Conservation (phyloP, 371 early-diverging fungal species). For the Entomophthora muscae region DNA sequence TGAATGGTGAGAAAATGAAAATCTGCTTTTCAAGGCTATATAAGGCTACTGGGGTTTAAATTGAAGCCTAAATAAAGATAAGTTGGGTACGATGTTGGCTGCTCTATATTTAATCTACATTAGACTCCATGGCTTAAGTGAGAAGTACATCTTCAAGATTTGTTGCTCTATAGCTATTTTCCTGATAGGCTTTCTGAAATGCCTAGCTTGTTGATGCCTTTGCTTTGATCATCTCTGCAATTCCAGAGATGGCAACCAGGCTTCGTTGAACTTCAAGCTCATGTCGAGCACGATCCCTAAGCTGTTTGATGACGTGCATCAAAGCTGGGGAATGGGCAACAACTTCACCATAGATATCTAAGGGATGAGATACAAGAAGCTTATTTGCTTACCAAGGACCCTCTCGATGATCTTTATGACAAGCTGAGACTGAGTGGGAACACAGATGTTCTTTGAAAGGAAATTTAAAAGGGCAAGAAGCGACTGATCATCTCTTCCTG, state of each 20-base stretch:
- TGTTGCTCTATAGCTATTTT: too few species aligned
- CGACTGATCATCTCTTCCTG: constrained; percentile 71
- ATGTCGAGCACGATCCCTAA: background rate
- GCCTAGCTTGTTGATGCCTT: background rate
- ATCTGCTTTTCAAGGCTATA: too few species aligned
- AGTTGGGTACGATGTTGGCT: too few species aligned
- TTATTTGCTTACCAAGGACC: constrained; percentile 35
- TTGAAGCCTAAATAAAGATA: too few species aligned
- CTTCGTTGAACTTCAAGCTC: background rate
- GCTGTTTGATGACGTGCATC: background rate
- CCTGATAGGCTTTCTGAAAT: too few species aligned
- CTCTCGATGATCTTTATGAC: constrained; percentile 55
- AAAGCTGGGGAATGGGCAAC: background rate
- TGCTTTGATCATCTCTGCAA: constrained; percentile 2
- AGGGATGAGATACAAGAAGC: too few species aligned
- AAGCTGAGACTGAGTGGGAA: constrained; percentile 56
- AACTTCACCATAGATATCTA: constrained; percentile 5
- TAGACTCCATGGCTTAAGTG: too few species aligned
- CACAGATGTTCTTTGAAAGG: constrained; percentile 47
- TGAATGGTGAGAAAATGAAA: too few species aligned
- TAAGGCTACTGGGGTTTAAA: too few species aligned
- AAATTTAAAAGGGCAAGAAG: constrained; percentile 69
- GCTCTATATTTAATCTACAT: too few species aligned
- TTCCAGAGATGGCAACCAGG: background rate
- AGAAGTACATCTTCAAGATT: too few species aligned